Evolutionary conservation across 2,329 filamentous ascomycete genomes (phyloP).

Genomic region (Penicillium occitanis): DNA sequence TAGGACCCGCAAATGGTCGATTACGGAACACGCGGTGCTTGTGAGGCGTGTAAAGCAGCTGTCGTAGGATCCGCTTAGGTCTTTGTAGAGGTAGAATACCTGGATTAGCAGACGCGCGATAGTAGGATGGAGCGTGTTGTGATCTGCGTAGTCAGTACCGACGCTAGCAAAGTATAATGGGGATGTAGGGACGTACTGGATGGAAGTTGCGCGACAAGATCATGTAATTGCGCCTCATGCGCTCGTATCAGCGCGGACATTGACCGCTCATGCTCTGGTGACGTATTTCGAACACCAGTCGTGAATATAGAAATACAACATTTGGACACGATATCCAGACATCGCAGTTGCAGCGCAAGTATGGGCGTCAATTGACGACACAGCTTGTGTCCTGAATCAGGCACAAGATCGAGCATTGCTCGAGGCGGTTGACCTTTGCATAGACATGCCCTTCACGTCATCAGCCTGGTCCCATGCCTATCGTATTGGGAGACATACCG

Average conservation of each 20-base stretch:
- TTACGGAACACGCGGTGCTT: slow-evolving; percentile 32
- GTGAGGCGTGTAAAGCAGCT: slow-evolving; percentile 31
- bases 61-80: slow-evolving; percentile 29
- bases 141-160: slow-evolving; percentile 26
- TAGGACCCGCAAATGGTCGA: slow-evolving; percentile 32
- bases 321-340: slow-evolving; percentile 38
- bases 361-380: slow-evolving; percentile 36
- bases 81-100: slow-evolving; percentile 40
- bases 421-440: slow-evolving; percentile 41
- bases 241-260: slow-evolving; percentile 39
- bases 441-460: slow-evolving; percentile 33
- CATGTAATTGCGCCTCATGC: slow-evolving; percentile 39
- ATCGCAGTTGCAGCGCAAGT: slow-evolving; percentile 39
- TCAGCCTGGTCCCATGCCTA: not conserved
- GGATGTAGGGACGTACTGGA: slow-evolving; percentile 29
- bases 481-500: slow-evolving; percentile 27
- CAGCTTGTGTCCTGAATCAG: slow-evolving; percentile 37
- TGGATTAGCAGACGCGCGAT: slow-evolving; percentile 37
- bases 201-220: slow-evolving; percentile 35
- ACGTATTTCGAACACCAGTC: slow-evolving; percentile 42
- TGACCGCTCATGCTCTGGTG: slow-evolving; percentile 39
- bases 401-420: slow-evolving; percentile 35
- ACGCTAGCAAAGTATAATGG: not conserved
- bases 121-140: slow-evolving; percentile 33
- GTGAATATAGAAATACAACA: slow-evolving; percentile 39